Evolutionary conservation across 257 asterid genomes (phyloP).

Genomic region (Ilex aquifolium): DNA sequence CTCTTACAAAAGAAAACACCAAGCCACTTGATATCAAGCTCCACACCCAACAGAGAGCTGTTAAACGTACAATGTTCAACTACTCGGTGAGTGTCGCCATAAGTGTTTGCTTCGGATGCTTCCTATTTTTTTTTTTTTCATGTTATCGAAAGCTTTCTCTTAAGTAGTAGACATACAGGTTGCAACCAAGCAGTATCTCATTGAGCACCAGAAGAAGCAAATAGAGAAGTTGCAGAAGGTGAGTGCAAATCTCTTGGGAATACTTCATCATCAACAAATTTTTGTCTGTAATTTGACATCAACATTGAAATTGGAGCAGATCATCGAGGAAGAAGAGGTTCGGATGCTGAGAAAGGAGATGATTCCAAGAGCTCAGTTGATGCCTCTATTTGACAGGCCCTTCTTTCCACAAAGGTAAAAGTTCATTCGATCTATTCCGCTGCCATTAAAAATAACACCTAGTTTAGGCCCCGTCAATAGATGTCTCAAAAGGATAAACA

Average conservation of each 20-base stretch:
- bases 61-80: slow-evolving; percentile 55
- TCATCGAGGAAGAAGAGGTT: slow-evolving; percentile 74
- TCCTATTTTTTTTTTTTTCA: too few species aligned
- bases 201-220: slow-evolving; percentile 59
- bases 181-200: slow-evolving; percentile 46
- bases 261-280: too few species aligned
- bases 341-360: slow-evolving; percentile 58
- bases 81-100: slow-evolving; percentile 37
- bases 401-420: slow-evolving; percentile 65
- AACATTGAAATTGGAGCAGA: slow-evolving; percentile 18
- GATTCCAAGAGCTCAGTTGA: slow-evolving; percentile 85
- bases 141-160: neutral
- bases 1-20: slow-evolving; percentile 47
- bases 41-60: slow-evolving; percentile 83
- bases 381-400: slow-evolving; percentile 76
- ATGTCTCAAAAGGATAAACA: too few species aligned
- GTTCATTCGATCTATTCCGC: too few species aligned
- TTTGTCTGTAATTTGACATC: too few species aligned
- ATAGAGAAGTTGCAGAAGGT: slow-evolving; percentile 62
- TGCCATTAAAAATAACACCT: too few species aligned
- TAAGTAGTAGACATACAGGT: slow-evolving; percentile 24
- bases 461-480: too few species aligned
- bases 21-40: slow-evolving; percentile 58
- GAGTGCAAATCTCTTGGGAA: too few species aligned
- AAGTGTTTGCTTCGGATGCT: neutral